phyloP scores from a whole-genome alignment of 75 land plant species.

The Pinus taeda region DNA sequence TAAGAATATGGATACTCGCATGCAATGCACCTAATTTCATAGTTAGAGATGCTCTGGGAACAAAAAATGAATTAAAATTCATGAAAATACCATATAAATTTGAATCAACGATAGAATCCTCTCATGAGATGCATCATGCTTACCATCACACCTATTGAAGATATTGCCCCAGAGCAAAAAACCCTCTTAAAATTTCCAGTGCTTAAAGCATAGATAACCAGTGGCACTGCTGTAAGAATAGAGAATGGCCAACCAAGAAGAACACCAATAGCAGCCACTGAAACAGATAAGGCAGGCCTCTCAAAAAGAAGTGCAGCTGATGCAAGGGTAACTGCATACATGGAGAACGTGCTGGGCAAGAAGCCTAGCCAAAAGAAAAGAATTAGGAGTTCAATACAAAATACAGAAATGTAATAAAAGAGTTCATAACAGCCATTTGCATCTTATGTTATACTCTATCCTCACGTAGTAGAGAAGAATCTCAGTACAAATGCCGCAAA shows the following conservation, averaged over 20 bases:
- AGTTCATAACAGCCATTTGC: background rate
- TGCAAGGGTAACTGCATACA: conserved; percentile 89
- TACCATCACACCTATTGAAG: conserved; percentile 68
- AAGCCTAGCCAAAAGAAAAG: conserved; percentile 55
- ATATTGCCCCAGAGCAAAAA: conserved; percentile 56
- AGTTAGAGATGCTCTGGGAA: conserved; percentile 5
- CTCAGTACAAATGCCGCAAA: no score
- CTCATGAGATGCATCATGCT: conserved; percentile 19
- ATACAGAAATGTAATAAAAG: background rate
- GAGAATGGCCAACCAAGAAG: conserved; percentile 99
- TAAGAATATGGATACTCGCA: background rate
- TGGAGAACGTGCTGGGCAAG: conserved; percentile 94
- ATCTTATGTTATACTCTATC: background rate
- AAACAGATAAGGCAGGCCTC: conserved; percentile 57
- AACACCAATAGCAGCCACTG: conserved; percentile 76
- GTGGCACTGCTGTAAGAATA: conserved; percentile 72
- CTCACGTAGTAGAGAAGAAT: no score
- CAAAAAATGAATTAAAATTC: background rate
- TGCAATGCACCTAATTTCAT: background rate
- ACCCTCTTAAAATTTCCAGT: conserved; percentile 50
- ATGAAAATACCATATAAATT: background rate
- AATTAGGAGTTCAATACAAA: conserved; percentile 6
- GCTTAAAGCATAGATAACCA: conserved; percentile 60
- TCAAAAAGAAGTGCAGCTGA: conserved; percentile 74
- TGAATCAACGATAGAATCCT: background rate